Conservation (phyloP, 140 eudicot species). For the Flaveria floridana region DNA sequence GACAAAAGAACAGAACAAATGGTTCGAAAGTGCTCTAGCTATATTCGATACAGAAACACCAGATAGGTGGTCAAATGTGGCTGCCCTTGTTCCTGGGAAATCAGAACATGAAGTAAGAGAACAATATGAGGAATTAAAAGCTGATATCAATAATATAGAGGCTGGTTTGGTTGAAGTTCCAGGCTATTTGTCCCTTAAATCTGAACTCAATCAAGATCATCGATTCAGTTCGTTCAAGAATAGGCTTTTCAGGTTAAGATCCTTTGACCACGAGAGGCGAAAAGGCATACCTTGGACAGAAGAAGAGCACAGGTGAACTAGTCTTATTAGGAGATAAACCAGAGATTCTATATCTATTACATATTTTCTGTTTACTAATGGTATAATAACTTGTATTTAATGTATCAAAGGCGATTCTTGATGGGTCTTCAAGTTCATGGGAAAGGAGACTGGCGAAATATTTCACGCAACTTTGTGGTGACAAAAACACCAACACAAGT, state of each 20-base stretch:
- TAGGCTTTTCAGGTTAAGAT: conserved; percentile 42
- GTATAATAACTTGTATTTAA: conserved; percentile 16
- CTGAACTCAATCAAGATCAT: conserved; percentile 51
- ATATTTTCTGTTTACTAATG: background rate
- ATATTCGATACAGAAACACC: conserved; percentile 73
- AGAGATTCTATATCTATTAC: background rate
- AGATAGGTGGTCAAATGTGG: conserved; percentile 75
- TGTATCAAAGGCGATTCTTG: conserved; percentile 56
- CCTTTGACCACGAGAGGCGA: conserved; percentile 69
- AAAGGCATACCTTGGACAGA: conserved; percentile 89
- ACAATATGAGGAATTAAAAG: conserved; percentile 69
- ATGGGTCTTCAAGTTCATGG: conserved; percentile 75
- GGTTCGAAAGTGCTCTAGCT: conserved; percentile 84
- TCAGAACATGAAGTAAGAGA: conserved; percentile 73
- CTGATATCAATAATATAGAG: conserved; percentile 79
- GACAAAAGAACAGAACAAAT: conserved; percentile 90
- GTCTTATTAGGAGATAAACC: conserved; percentile 6
- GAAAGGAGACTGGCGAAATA: conserved; percentile 88
- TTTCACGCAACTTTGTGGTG: conserved; percentile 65
- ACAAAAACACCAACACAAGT: conserved; percentile 84
- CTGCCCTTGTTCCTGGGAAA: conserved; percentile 83
- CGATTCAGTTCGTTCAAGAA: conserved; percentile 39
- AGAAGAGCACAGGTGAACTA: conserved; percentile 75
- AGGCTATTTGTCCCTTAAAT: conserved; percentile 50
- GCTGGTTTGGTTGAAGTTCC: conserved; percentile 80